phyloP scores from a whole-genome alignment of 2,329 filamentous ascomycete genomes.

The Neoarthrinium moseri region DNA sequence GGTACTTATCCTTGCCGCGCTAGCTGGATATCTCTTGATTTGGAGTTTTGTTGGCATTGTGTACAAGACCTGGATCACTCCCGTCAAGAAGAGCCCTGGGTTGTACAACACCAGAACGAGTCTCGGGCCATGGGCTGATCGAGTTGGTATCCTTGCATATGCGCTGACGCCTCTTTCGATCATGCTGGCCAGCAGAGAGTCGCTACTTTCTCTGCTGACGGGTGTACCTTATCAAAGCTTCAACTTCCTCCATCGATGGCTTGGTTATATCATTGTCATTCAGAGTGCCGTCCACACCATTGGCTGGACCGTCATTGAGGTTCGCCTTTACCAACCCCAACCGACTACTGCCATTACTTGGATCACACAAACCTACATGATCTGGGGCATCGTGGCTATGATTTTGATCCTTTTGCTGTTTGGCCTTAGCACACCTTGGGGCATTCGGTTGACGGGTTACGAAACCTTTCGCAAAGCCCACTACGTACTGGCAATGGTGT shows the following conservation, averaged over 20 bases:
- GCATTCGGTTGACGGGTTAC: constrained; percentile 67
- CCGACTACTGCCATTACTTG: constrained; percentile 56
- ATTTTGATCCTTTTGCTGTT: constrained; percentile 61
- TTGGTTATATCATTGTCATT: constrained; percentile 69
- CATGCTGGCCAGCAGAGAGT: constrained; percentile 67
- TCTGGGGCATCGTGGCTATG: constrained; percentile 72
- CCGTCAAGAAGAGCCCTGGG: constrained; percentile 54
- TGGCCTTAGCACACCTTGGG: constrained; percentile 55
- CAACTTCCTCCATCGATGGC: constrained; percentile 76
- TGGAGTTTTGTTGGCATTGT: constrained; percentile 69
- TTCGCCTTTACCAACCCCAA: constrained; percentile 68
- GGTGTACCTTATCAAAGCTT: constrained; percentile 76
- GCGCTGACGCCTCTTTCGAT: constrained; percentile 71
- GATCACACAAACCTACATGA: constrained; percentile 65
- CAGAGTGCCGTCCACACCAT: constrained; percentile 70
- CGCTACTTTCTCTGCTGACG: constrained; percentile 66
- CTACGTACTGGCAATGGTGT: constrained; percentile 71
- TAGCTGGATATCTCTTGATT: constrained; percentile 63
- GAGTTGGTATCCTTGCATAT: constrained; percentile 69
- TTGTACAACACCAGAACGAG: constrained; percentile 64
- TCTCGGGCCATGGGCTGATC: constrained; percentile 67
- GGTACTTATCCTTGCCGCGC: constrained; percentile 56
- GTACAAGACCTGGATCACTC: constrained; percentile 70
- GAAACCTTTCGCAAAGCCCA: constrained; percentile 76
- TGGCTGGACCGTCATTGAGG: constrained; percentile 67